Evolutionary conservation across 2,329 filamentous ascomycete species (phyloP), one percentile per base, ranked within the genome.

Genomic region (Colletotrichum spinosum): DNA sequence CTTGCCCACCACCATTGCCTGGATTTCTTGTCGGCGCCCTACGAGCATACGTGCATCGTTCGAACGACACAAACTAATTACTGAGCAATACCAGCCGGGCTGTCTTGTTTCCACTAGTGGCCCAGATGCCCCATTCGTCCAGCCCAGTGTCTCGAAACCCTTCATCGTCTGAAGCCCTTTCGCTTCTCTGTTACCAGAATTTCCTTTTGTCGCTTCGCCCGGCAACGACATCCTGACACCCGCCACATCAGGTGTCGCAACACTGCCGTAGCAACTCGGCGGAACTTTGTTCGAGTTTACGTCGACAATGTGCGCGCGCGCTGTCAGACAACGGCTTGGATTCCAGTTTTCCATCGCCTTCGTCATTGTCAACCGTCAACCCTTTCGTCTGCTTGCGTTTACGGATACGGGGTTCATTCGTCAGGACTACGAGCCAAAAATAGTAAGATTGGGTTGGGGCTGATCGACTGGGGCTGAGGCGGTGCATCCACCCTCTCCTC

Each of bases 381-480:
- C n/a, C 34, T 13, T 48, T 46, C 45, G 25, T 41, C 38, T n/a
- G 38, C 41, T 51, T 39, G 12, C 58, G n/a, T 48, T 11, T 46
- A 44, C 58, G 52, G 46, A 57, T 65, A 65, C 58, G 52, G 58
- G 41, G 52, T 9, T 37, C 38, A 61, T 54, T 62, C 53, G 64
- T 59, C 53, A 65, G 53, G 46, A 52, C 42, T 13, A 50, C 25
- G 25, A 39, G 25, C 66, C 66, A 63, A 68, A 68, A 68, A 68
- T 68, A 68, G 66, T 67, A 63, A 68, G 37, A 68, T 68, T 66
- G 50, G 57, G 53, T 25, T 58, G 62, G 66, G 66, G 63, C 62
- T 68, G 66, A 67, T 68, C 62, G 64, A 42, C 59, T 64, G 62
- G 61, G 55, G 59, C 56, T 60, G 63, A 68, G 66, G 57, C 66